Percentiles rank a stretch among this genome's conserved stretches.
Conservation (phyloP, 805 yeast genomes). For the Starmerella powellii region DNA sequence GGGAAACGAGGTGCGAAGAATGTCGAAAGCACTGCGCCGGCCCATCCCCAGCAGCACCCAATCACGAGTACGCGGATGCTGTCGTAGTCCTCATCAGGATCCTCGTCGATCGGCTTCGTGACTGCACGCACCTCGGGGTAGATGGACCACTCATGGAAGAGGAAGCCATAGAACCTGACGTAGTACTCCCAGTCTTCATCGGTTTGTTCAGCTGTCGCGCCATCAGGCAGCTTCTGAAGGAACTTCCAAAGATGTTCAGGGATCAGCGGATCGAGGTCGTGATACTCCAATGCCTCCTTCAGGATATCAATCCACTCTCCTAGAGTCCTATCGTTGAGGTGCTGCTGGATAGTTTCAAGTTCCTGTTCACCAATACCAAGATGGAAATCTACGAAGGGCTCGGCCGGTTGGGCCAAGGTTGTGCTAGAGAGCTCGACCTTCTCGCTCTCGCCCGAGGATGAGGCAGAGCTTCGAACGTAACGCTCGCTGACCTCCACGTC, state of each 20-base stretch:
- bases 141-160: conserved; percentile 38
- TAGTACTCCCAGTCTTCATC: conserved; percentile 21
- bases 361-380: no score
- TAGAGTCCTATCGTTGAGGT: conserved; percentile 22
- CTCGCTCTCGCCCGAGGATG: no score
- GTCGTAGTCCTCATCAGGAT: conserved; percentile 33
- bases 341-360: no score
- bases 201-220: conserved; percentile 8
- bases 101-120: conserved; percentile 42
- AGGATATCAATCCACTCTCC: conserved; percentile 36
- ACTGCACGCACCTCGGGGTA: conserved; percentile 53
- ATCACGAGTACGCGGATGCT: conserved; percentile 42
- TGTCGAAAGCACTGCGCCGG: conserved; percentile 45
- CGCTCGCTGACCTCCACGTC: no score
- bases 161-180: conserved; percentile 33
- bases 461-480: no score
- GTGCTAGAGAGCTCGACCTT: no score
- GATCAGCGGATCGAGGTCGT: conserved; percentile 39
- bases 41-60: conserved; percentile 39
- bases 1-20: conserved; percentile 52
- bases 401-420: no score
- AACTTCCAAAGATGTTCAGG: conserved; percentile 31
- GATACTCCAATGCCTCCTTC: conserved; percentile 32
- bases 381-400: no score
- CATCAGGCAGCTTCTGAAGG: conserved; percentile 25